A percentile compares a stretch with the other conserved stretches of the same genome.
Evolutionary conservation across 306 rosid species (phyloP).

Genomic region (Vicia sativa): DNA sequence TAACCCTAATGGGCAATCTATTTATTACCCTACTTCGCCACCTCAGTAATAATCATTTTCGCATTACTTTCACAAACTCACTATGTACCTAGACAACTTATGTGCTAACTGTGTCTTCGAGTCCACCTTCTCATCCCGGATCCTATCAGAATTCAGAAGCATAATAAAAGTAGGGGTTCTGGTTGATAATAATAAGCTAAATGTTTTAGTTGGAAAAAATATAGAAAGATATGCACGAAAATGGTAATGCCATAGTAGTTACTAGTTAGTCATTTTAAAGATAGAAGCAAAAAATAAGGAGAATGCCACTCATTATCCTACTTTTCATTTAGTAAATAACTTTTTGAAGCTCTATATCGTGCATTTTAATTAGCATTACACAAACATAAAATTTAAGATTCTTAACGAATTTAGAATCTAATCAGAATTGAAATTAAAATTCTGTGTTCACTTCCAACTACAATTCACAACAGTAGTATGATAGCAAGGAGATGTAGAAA

Average conservation of each 20-base stretch:
- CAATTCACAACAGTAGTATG: not conserved
- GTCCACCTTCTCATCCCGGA: no score
- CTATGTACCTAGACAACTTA: no score
- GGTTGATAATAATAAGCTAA: not conserved
- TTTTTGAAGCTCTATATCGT: not conserved
- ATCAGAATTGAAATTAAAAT: not conserved
- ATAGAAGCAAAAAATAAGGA: not conserved
- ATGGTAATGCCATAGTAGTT: no score
- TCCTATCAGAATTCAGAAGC: not conserved
- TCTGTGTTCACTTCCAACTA: slow-evolving; percentile 12
- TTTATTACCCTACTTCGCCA: not conserved
- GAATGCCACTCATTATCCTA: not conserved
- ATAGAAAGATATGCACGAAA: not conserved
- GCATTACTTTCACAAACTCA: not conserved
- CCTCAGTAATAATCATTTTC: not conserved
- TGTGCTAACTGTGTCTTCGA: no score
- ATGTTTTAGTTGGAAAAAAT: not conserved
- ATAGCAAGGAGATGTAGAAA: slow-evolving; percentile 9
- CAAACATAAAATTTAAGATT: not conserved
- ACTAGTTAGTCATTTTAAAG: no score
- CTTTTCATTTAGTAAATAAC: not conserved
- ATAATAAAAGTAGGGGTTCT: not conserved
- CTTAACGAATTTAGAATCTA: not conserved
- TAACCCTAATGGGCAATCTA: not conserved
- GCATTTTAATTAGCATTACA: not conserved